Evolutionary conservation across 176 grass and related monocot genomes (phyloP), one percentile per base, ranked within the genome.

Genomic region (Luzula sylvatica): DNA sequence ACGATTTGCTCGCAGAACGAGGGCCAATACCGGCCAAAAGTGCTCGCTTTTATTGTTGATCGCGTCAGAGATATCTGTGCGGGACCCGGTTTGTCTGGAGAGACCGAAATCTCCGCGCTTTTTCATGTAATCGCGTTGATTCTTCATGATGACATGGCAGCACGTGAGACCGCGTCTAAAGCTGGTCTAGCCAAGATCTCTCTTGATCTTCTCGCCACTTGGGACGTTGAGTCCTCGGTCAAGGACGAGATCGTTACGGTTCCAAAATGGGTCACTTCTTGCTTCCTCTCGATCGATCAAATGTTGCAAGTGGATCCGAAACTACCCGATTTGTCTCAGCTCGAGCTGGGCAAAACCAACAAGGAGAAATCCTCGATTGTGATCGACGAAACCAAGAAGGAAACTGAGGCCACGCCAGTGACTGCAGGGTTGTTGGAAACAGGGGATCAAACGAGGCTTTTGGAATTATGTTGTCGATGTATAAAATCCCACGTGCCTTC

Each of bases 121-220:
- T 90, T 90, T 45, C 92, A 98, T 76, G 86, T 98, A 52, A 71
- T 98, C 61, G 81, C 92, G 73, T 72, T 98, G 60, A 82, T 98
- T 78, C 77, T 98, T 7, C 81, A 98, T 80, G 92, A 80, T 53
- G 92, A 98, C 56, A 54, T 61, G 22, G 86, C 70, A 42, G 81
- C 86, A 20, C 78, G 92, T 39, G 81, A 90, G 63, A 71, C 85
- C 71, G 78, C 78, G 26, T 79, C 68, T 32, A 61, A 80, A 47
- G 78, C 78, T 56, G 86, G 86, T 71, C 64, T 98, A 57, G 54
- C 85, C 46, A 98, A 83, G 65, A 71, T 80, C 65, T 74, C 86
- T 79, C 71, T 98, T 51, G 82, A 77, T 61, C 55, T 98, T 62
- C 75, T 98, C 52, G 71, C 65, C 30, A 65, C 46, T 42, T 98